Evolutionary conservation across 78 protist genomes (phyloP).

Genomic region (Corallochytrium limacisporum): DNA sequence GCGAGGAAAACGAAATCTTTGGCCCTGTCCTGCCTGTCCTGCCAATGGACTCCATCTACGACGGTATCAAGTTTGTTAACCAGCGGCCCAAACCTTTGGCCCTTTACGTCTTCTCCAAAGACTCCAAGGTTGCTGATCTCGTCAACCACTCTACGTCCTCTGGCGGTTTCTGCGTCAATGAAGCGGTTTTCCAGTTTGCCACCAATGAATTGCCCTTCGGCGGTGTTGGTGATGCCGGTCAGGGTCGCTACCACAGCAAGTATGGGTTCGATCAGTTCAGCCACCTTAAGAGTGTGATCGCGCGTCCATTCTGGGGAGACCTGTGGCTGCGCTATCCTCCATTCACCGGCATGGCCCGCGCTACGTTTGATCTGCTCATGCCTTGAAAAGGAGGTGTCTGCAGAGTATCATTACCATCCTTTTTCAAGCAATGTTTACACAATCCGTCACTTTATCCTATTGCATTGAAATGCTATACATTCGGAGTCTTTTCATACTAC

Average conservation of each 20-base stretch:
- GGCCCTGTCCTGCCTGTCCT: slow-evolving; percentile 67
- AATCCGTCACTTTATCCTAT: too few relatives aligned
- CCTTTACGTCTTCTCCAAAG: slow-evolving; percentile 45
- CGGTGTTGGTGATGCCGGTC: slow-evolving; percentile 73
- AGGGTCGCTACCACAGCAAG: slow-evolving; percentile 51
- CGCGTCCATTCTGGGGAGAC: too few relatives aligned
- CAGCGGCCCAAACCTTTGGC: slow-evolving; percentile 49
- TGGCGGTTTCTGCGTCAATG: slow-evolving; percentile 37
- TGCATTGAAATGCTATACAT: too few relatives aligned
- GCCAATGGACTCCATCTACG: background rate
- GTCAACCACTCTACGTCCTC: slow-evolving; percentile 13
- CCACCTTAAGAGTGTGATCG: slow-evolving; percentile 1
- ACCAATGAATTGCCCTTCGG: slow-evolving; percentile 66
- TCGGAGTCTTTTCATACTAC: too few relatives aligned
- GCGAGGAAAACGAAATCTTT: slow-evolving; percentile 15
- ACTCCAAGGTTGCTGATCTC: background rate
- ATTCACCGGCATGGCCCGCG: too few relatives aligned
- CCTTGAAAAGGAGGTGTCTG: too few relatives aligned
- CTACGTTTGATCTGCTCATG: too few relatives aligned
- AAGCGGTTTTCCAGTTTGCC: slow-evolving; percentile 17
- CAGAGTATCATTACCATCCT: too few relatives aligned
- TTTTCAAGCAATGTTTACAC: too few relatives aligned
- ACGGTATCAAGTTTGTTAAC: slow-evolving; percentile 12
- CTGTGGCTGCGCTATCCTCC: too few relatives aligned
- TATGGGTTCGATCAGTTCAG: slow-evolving; percentile 6